These are phyloP conservation scores for Candida yuanshanica DNA, from an alignment of 805 yeast species.

Conservation along the genomic window DNA sequence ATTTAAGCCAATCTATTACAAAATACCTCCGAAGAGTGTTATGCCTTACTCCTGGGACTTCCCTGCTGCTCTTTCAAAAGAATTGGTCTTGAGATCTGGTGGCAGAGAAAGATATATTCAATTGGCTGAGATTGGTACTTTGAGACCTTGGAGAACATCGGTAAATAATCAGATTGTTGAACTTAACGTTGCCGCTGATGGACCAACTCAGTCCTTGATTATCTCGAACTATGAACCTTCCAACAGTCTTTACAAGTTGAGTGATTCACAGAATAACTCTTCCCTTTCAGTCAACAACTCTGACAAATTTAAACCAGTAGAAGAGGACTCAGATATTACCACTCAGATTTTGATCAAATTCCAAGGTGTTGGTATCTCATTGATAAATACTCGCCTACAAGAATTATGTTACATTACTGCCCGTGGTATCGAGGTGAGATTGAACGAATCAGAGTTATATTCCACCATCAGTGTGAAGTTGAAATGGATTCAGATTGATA, in stretches of 20 bases:
- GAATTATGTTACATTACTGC: slow-evolving; percentile 83
- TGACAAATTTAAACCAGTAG: slow-evolving; percentile 49
- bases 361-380: slow-evolving; percentile 84
- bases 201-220: slow-evolving; percentile 85
- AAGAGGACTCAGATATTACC: slow-evolving; percentile 30
- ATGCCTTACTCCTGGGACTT: slow-evolving; percentile 99
- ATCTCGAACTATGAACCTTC: slow-evolving; percentile 79
- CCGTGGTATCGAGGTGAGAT: slow-evolving; percentile 74
- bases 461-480: slow-evolving; percentile 75
- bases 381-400: slow-evolving; percentile 62
- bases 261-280: slow-evolving; percentile 22
- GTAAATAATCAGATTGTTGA: slow-evolving; percentile 57
- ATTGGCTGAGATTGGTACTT: slow-evolving; percentile 87
- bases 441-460: slow-evolving; percentile 77
- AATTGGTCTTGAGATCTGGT: slow-evolving; percentile 64
- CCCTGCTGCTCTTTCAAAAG: slow-evolving; percentile 86
- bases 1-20: slow-evolving; percentile 75
- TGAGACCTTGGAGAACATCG: slow-evolving; percentile 79
- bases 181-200: slow-evolving; percentile 91
- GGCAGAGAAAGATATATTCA: slow-evolving; percentile 75
- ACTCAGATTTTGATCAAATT: slow-evolving; percentile 51
- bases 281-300: slow-evolving; percentile 29
- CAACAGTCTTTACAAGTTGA: slow-evolving; percentile 62
- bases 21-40: slow-evolving; percentile 81
- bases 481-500: slow-evolving; percentile 94